Percentiles rank a stretch among this genome's conserved stretches.
phyloP scores from a whole-genome alignment of 2,329 filamentous ascomycete species.

The Monilinia vaccinii-corymbosi region DNA sequence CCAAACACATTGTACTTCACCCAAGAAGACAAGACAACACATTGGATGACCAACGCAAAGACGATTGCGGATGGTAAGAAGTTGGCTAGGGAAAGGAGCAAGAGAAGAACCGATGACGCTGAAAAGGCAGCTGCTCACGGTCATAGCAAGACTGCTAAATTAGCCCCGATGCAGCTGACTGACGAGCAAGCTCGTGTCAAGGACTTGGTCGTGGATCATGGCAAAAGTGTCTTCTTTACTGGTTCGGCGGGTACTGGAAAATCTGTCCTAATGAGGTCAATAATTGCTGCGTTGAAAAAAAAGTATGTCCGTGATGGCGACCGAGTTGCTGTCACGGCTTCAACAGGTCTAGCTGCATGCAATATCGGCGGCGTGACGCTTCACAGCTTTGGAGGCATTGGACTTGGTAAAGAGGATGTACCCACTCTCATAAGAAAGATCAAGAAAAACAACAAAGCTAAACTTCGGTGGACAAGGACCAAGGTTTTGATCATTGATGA shows the following conservation, averaged over 20 bases:
- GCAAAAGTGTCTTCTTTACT: constrained; percentile 93
- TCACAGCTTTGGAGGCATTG: constrained; percentile 93
- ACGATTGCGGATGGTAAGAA: constrained; percentile 73
- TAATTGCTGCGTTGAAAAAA: constrained; percentile 70
- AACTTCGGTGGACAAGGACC: constrained; percentile 78
- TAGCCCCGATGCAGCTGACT: constrained; percentile 46
- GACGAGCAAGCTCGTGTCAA: constrained; percentile 79
- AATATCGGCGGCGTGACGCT: constrained; percentile 94
- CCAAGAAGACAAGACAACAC: constrained; percentile 32
- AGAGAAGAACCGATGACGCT: constrained; percentile 34
- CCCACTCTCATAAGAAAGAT: constrained; percentile 82
- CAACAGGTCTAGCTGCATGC: constrained; percentile 89
- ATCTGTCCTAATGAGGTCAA: constrained; percentile 87
- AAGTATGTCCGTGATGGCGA: constrained; percentile 73
- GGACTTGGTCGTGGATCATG: constrained; percentile 68
- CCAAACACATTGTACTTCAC: constrained; percentile 29
- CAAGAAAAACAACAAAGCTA: constrained; percentile 77
- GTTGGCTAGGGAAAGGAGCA: constrained; percentile 56
- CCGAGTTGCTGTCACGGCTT: constrained; percentile 85
- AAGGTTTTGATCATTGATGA: constrained; percentile 89
- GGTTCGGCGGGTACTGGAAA: constrained; percentile 95
- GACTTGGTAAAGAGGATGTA: constrained; percentile 82
- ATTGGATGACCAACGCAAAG: constrained; percentile 68
- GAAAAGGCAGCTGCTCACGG: constrained; percentile 39
- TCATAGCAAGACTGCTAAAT: constrained; percentile 33